phyloP scores from a whole-genome alignment of 2,329 filamentous ascomycete genomes.

The Byssoonygena ceratinophila region DNA sequence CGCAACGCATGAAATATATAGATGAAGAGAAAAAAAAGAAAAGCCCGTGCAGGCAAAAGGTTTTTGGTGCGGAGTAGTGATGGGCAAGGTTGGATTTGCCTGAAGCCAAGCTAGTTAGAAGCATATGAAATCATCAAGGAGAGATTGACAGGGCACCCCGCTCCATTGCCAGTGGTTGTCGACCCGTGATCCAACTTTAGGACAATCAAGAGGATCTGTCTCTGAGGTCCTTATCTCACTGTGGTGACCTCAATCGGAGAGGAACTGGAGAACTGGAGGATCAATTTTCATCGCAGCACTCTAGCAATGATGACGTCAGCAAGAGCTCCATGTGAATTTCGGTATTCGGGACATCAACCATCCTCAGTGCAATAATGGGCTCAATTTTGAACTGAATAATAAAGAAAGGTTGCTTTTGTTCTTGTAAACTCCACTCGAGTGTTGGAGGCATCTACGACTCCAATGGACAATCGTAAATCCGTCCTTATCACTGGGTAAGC shows the following conservation, averaged over 20 bases:
- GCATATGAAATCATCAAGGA: not conserved
- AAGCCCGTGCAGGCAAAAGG: not conserved
- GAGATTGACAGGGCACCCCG: not conserved
- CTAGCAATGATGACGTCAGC: not conserved
- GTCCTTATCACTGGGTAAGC: conserved; percentile 36
- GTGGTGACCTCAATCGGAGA: too few relatives aligned
- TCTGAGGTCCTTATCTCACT: too few relatives aligned
- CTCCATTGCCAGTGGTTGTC: not conserved
- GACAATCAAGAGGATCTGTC: too few relatives aligned
- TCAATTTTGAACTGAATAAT: too few relatives aligned
- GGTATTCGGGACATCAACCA: not conserved
- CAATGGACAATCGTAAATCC: conserved; percentile 28
- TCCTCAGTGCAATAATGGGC: too few relatives aligned
- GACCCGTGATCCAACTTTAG: too few relatives aligned
- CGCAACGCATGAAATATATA: not conserved
- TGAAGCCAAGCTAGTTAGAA: conserved; percentile 2
- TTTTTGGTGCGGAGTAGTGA: not conserved
- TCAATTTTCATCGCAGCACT: not conserved
- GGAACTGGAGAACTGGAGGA: not conserved
- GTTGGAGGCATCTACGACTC: too few relatives aligned
- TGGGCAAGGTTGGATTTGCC: not conserved
- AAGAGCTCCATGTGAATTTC: not conserved
- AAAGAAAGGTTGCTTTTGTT: too few relatives aligned
- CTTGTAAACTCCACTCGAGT: too few relatives aligned
- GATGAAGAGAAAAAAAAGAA: not conserved